Base-by-base conservation (phyloP, 345 rosid genomes). In the Ricinus communis region DNA sequence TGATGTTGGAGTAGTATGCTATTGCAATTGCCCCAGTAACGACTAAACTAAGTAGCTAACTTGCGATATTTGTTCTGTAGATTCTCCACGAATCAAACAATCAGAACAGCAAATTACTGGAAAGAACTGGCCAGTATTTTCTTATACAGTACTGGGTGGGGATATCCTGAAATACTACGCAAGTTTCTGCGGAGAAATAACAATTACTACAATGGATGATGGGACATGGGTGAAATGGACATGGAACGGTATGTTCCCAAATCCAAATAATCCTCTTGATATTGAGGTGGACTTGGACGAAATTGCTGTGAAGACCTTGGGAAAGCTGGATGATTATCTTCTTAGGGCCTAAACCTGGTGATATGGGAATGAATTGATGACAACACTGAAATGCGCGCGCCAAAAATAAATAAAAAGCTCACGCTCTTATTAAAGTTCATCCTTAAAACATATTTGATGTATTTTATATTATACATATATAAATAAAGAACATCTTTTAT, bases 221-320 rank as follows among this genome's bases (percentile, higher is more conserved):
- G 64, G 64, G 24, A 19, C 64, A 9, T 60, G 64, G 64, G 64
- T 41, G 25, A 60, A 60, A 60, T 60, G 64, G 64, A 60, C 64
- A 18, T 60, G 64, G 64, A 27, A 60, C 3, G 24, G 25, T 60
- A 46, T 19, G 13, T 1, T 18, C 1, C 64, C 64, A n/a, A 60
- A 60, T 8, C 25, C 64, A 18, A 33, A 36, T 36, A 59, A 59
- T 33, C 64, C 64, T 36, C 13, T 60, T 38, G 46, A 60, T n/a
- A 33, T 59, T 59, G 64, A 33, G 8, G 64, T 59, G 41, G 64
- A 59, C 14, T 33, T 60, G 46, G 46, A 33, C 25, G 64, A 60
- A 60, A 45, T 60, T 60, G 64, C 64, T 1, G 45, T 60, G 2
- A 60, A 60, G 25, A 60, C 64, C 27, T 60, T 60, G 64, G 64